Conservation (phyloP, 2,329 filamentous ascomycete genomes). For the Colletotrichum agaves region DNA sequence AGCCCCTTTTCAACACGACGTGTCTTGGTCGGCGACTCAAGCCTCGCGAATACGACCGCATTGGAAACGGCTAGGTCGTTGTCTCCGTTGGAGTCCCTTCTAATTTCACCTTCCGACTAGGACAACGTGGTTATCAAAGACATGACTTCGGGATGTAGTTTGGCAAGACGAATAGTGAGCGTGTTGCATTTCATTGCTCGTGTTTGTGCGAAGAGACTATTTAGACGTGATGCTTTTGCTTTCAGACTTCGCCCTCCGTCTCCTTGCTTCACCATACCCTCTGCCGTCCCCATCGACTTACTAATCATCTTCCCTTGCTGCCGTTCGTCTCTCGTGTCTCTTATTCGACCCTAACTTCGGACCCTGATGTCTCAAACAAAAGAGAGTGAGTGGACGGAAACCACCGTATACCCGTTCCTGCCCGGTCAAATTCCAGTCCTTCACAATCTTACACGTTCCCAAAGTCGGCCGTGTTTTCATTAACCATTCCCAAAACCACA, state of each 20-base stretch:
- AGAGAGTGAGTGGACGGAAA: constrained; percentile 4
- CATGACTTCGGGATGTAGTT: not conserved
- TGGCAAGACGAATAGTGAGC: constrained; percentile 6
- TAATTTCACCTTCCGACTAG: not conserved
- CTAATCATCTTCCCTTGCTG: not conserved
- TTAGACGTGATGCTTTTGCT: not conserved
- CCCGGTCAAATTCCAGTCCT: not conserved
- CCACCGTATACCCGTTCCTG: not conserved
- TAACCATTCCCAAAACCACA: not conserved
- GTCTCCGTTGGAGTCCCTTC: not conserved
- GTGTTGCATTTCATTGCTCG: constrained; percentile 11
- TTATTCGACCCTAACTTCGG: not conserved
- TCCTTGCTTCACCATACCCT: not conserved
- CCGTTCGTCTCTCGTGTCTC: not conserved
- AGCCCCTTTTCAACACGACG: too few species aligned
- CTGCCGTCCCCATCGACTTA: not conserved
- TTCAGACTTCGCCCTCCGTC: not conserved
- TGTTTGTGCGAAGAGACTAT: not conserved
- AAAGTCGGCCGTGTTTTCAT: not conserved
- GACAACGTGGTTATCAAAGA: not conserved
- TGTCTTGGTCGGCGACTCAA: too few species aligned
- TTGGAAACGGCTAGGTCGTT: not conserved
- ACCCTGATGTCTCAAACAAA: constrained; percentile 1
- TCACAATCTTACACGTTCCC: not conserved
- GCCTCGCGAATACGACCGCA: too few species aligned